Evolutionary conservation across 176 grass and related monocot genomes (phyloP).

Genomic region (Ananas comosus): DNA sequence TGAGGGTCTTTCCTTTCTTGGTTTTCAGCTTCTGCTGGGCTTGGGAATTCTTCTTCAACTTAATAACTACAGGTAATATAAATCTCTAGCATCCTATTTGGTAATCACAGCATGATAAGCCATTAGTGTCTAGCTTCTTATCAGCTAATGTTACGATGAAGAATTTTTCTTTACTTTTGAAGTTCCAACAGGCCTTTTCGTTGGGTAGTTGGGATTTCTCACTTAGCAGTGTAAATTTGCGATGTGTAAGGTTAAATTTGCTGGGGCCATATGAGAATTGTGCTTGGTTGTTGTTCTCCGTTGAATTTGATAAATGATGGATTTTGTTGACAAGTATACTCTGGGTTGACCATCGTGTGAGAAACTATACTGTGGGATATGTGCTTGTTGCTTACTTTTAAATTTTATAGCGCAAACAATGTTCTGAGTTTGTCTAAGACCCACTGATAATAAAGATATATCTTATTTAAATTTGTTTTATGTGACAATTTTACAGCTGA

Average conservation of each 20-base stretch:
- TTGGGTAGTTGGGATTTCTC: background rate
- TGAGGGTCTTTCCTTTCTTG: conserved; percentile 61
- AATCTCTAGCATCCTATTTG: background rate
- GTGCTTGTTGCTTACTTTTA: too few relatives aligned
- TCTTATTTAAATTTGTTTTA: background rate
- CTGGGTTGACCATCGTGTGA: background rate
- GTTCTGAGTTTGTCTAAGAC: too few relatives aligned
- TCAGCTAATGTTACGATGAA: background rate
- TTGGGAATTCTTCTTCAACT: conserved; percentile 82
- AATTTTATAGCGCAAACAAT: too few relatives aligned
- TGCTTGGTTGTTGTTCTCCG: background rate
- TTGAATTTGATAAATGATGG: background rate
- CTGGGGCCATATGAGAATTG: background rate
- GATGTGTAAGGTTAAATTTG: background rate
- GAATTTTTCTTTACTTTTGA: background rate
- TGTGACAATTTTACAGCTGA: background rate
- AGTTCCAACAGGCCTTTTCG: background rate
- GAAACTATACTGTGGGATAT: background rate
- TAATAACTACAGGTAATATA: conserved; percentile 59
- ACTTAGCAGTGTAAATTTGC: background rate
- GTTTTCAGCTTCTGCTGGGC: conserved; percentile 58
- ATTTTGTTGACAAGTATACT: background rate
- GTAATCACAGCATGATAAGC: background rate
- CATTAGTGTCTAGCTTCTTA: background rate
- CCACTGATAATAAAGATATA: background rate